Conservation (phyloP, 345 rosid species). For the Ceriops tagal region DNA sequence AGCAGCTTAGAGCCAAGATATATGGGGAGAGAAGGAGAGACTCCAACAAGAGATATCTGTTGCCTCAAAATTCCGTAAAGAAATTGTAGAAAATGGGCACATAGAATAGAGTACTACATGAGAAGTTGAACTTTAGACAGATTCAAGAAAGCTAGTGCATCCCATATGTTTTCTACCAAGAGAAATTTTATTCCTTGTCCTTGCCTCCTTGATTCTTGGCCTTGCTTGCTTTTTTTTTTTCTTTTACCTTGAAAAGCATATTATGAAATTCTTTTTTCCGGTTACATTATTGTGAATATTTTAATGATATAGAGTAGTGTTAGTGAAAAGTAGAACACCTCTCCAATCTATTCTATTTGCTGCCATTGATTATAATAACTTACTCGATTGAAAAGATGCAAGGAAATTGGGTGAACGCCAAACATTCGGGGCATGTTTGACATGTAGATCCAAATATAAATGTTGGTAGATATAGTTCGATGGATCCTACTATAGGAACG, state of each 20-base stretch:
- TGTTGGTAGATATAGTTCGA: too few species aligned
- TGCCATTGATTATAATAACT: neutral
- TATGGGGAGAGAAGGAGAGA: neutral
- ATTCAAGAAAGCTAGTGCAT: constrained; percentile 7
- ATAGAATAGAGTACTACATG: neutral
- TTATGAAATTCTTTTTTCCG: neutral
- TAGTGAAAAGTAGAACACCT: neutral
- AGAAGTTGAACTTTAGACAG: neutral
- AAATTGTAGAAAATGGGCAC: neutral
- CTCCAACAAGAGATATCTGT: constrained; percentile 25
- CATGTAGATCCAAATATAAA: too few species aligned
- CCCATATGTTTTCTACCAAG: neutral
- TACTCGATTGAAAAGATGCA: neutral
- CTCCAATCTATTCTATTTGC: neutral
- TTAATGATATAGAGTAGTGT: neutral
- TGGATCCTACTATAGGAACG: too few species aligned
- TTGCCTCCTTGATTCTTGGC: constrained; percentile 27
- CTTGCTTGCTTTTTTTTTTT: constrained; percentile 16
- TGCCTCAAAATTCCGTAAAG: neutral
- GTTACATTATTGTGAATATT: constrained; percentile 3
- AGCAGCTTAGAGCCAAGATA: constrained; percentile 4
- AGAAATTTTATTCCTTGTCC: constrained; percentile 13
- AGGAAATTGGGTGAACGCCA: neutral
- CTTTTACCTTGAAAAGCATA: constrained; percentile 18
- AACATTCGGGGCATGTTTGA: neutral